Evolutionary conservation across 2,329 filamentous ascomycete genomes (phyloP).

Genomic region (Cladophialophora bantiana): DNA sequence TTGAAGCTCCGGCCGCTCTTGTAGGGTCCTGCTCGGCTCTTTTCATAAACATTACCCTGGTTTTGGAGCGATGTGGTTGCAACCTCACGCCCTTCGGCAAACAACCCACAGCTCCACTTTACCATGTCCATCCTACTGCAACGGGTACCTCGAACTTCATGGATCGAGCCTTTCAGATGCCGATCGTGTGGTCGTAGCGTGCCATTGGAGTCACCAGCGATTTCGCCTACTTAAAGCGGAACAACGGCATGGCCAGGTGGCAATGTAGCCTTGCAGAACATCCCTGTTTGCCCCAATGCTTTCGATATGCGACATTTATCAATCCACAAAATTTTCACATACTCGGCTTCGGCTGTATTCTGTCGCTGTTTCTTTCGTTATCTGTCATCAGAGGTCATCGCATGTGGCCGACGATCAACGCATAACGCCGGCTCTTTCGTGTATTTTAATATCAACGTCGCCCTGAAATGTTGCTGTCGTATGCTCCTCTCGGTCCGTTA

Average conservation of each 20-base stretch:
- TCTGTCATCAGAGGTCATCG: conserved; percentile 8
- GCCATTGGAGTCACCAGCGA: background rate
- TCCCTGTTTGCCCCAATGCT: background rate
- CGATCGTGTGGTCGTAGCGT: background rate
- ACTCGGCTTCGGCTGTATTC: background rate
- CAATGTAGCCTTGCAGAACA: conserved; percentile 27
- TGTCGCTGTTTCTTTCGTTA: background rate
- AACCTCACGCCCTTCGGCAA: conserved; percentile 9
- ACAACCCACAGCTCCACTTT: conserved; percentile 7
- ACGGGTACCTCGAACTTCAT: background rate
- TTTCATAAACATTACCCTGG: background rate
- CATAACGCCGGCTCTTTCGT: background rate
- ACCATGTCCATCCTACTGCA: background rate
- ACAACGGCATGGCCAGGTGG: conserved; percentile 5
- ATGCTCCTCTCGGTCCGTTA: background rate
- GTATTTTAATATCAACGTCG: conserved; percentile 3
- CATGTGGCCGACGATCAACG: conserved; percentile 4
- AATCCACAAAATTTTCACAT: conserved; percentile 13
- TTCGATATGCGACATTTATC: conserved; percentile 16
- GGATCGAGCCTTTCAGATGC: background rate
- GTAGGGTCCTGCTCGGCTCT: background rate
- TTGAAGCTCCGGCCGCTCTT: background rate
- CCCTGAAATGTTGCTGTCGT: background rate
- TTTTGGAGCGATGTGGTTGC: background rate
- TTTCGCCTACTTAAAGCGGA: conserved; percentile 1